A percentile compares a stretch with the other conserved stretches of the same genome.
Conservation (phyloP, 192 early-diverging fungal species). For the Funneliformis geosporum region DNA sequence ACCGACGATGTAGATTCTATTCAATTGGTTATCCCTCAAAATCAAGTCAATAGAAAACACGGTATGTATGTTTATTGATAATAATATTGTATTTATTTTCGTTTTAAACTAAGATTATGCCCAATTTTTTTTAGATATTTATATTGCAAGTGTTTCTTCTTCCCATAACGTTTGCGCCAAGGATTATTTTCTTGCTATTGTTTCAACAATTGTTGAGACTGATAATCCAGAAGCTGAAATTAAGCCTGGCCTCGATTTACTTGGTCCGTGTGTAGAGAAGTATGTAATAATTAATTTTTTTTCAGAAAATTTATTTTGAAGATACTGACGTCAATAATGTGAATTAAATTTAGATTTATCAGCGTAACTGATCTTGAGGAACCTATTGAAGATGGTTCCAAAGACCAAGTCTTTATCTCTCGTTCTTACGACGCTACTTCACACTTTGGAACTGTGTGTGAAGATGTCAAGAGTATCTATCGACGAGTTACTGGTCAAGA, state of each 20-base stretch:
- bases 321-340: not conserved
- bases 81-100: not conserved
- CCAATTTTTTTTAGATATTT: conserved; percentile 70
- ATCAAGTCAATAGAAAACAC: conserved; percentile 89
- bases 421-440: conserved; percentile 98
- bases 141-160: conserved; percentile 86
- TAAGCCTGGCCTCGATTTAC: conserved; percentile 80
- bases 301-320: not conserved
- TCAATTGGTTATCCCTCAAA: conserved; percentile 97
- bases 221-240: conserved; percentile 88
- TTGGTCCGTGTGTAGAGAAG: conserved; percentile 90
- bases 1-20: conserved; percentile 83
- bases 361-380: conserved; percentile 82
- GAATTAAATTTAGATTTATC: conserved; percentile 62
- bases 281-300: conserved; percentile 31
- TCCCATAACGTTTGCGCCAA: conserved; percentile 92
- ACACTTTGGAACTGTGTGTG: conserved; percentile 98
- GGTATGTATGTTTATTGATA: conserved; percentile 12
- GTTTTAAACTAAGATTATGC: not conserved
- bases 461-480: conserved; percentile 95
- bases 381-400: conserved; percentile 80
- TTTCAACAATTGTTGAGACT: conserved; percentile 96
- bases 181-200: conserved; percentile 91
- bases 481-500: conserved; percentile 74
- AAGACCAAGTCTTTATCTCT: conserved; percentile 86